phyloP scores from a whole-genome alignment of 176 grass and related monocot species.

The Echinochloa phyllopogon region DNA sequence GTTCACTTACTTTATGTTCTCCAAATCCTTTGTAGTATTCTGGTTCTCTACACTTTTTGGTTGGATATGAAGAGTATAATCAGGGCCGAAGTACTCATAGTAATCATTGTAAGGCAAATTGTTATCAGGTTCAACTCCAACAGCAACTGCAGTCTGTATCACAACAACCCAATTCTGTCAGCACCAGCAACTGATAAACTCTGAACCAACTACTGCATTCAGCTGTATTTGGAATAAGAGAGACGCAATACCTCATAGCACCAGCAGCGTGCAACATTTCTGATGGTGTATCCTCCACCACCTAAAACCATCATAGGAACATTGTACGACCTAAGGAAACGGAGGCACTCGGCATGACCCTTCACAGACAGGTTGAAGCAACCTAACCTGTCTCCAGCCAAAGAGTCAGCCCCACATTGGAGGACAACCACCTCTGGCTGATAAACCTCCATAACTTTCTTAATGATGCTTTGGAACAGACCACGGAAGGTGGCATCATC shows the following conservation, averaged over 20 bases:
- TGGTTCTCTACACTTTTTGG: slow-evolving; percentile 72
- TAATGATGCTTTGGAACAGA: slow-evolving; percentile 77
- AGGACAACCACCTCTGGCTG: slow-evolving; percentile 89
- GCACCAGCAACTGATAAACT: neutral
- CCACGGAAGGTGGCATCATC: slow-evolving; percentile 79
- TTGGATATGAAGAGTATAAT: slow-evolving; percentile 83
- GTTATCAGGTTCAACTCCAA: slow-evolving; percentile 91
- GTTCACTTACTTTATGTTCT: slow-evolving; percentile 77
- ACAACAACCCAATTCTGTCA: slow-evolving; percentile 27
- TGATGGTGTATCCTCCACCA: slow-evolving; percentile 92
- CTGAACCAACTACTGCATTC: slow-evolving; percentile 29
- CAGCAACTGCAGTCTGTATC: slow-evolving; percentile 87
- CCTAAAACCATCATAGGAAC: slow-evolving; percentile 91
- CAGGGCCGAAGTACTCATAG: slow-evolving; percentile 89
- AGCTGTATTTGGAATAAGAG: slow-evolving; percentile 6
- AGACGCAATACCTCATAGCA: slow-evolving; percentile 78
- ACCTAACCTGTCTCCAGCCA: slow-evolving; percentile 87
- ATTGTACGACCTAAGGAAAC: slow-evolving; percentile 87
- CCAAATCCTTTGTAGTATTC: slow-evolving; percentile 71
- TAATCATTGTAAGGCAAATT: slow-evolving; percentile 94
- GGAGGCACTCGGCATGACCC: slow-evolving; percentile 89
- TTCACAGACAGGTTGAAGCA: slow-evolving; percentile 94
- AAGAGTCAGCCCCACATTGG: slow-evolving; percentile 90
- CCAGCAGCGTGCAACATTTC: slow-evolving; percentile 97
- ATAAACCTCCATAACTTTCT: slow-evolving; percentile 85